These are phyloP conservation scores for Xylariaceae sp. DNA, from an alignment of 2,329 filamentous ascomycete species.

Conservation along the genomic window DNA sequence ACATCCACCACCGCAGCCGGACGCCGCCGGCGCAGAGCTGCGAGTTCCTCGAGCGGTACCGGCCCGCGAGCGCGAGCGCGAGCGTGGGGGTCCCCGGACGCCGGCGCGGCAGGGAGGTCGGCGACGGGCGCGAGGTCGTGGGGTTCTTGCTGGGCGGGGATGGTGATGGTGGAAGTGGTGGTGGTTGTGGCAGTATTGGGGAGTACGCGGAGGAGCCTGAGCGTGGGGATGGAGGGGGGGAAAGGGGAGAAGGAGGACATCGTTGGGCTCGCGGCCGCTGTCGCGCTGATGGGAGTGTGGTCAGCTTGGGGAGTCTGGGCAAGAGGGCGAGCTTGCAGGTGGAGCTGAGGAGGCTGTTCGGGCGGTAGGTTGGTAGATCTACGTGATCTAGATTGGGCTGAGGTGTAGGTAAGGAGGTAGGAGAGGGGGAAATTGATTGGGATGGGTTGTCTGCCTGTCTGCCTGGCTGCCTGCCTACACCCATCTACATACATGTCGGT, in stretches of 20 bases:
- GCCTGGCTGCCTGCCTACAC: too few species aligned
- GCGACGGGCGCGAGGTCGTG: slow-evolving; percentile 1
- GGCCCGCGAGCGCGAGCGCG: neutral
- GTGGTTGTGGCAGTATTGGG: too few species aligned
- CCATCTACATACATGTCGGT: too few species aligned
- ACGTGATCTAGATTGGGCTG: too few species aligned
- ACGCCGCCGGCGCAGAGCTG: slow-evolving; percentile 31
- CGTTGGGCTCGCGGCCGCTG: neutral
- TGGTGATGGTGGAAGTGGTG: neutral
- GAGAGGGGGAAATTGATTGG: neutral
- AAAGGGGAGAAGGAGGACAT: slow-evolving; percentile 7
- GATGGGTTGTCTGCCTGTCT: too few species aligned
- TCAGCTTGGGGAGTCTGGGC: slow-evolving; percentile 4
- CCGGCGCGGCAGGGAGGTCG: neutral
- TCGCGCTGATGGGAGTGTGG: neutral
- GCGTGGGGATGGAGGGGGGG: slow-evolving; percentile 5
- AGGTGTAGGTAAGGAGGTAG: slow-evolving; percentile 4
- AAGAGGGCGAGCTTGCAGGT: slow-evolving; percentile 21
- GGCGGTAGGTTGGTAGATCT: slow-evolving; percentile 1
- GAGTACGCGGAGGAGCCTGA: neutral
- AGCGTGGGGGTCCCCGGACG: slow-evolving; percentile 22
- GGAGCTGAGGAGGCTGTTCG: slow-evolving; percentile 23
- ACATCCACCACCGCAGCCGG: neutral
- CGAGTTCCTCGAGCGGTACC: slow-evolving; percentile 31
- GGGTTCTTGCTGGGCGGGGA: slow-evolving; percentile 9